Conservation (phyloP, 306 rosid genomes). For the Cotoneaster glaucophyllus region DNA sequence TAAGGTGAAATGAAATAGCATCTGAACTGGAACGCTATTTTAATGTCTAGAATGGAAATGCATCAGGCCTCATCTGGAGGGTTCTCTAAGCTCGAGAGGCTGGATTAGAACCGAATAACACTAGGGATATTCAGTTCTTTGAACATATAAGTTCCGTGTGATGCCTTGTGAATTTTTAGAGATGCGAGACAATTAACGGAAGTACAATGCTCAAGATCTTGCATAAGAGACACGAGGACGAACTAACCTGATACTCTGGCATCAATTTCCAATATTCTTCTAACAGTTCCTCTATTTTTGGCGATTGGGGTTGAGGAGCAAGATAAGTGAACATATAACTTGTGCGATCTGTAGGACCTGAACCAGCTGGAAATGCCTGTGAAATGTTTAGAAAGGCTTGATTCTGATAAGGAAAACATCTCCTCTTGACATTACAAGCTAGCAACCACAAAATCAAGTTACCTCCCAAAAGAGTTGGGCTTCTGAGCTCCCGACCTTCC, state of each 20-base stretch:
- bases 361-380: conserved; percentile 96
- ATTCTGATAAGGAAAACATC: not conserved
- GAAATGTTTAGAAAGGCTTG: conserved; percentile 26
- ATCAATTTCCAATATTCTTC: conserved; percentile 84
- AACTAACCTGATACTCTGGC: conserved; percentile 85
- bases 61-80: not conserved
- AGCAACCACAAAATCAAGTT: conserved; percentile 14
- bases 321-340: conserved; percentile 90
- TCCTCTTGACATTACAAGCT: not conserved
- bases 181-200: too few relatives aligned
- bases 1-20: not conserved
- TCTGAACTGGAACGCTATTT: not conserved
- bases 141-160: too few relatives aligned
- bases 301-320: conserved; percentile 80
- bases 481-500: conserved; percentile 57
- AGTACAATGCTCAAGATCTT: not conserved
- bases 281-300: conserved; percentile 68
- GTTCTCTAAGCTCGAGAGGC: too few relatives aligned
- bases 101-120: too few relatives aligned
- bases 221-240: not conserved
- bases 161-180: too few relatives aligned
- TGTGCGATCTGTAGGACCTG: conserved; percentile 87
- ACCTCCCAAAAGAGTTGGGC: conserved; percentile 98
- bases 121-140: too few relatives aligned
- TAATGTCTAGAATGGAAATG: not conserved